Base-by-base conservation (phyloP, 2,329 filamentous ascomycete species). In the Aspergillus clavatus region DNA sequence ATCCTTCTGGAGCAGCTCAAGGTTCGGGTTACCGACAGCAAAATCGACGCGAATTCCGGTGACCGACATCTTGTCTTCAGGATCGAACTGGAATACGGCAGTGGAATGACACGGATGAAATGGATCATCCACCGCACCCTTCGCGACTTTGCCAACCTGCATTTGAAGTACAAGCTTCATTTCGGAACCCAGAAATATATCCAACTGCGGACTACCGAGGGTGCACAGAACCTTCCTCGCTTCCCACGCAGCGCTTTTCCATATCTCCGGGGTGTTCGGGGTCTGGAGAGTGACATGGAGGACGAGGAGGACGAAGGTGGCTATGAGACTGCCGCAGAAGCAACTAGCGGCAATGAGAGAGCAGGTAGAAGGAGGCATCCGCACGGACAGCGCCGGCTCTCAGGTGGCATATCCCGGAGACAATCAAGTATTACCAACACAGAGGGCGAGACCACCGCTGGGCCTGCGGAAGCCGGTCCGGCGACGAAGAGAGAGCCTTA, bases 1-100 rank as follows among this genome's bases (percentile, higher is more conserved):
- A 89, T 98, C 42, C 79, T 98, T 3, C 78, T 98, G 5, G 93
- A 98, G 67, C 93, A 98, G 71, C 77, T 98, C 47, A 95, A 95
- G 66, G 78, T 98, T 48, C 82, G 80, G 46, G 86, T 98, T 47
- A 85, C 83, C 7, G 88, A 96, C 59, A 95, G 89, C 58, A 81
- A 82, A 8, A 79, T 83, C 48, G 82, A 86, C 35, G 68, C 69
- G 10, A 63, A 71, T 48, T 67, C 71, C 31, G 72, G 78, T 51
- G 75, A 84, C 58, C 71, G 90, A 23, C 93, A 97, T 67, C 83
- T 87, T 60, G 78, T 93, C 7, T 95, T 97, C 66, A 85, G 84
- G 36, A 90, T 98, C 45, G 89, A 95, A 57, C 75, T 98, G 12
- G 93, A 98, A 64, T 98, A 98, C 64, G 93, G 93, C 11, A 97